A percentile compares a stretch with the other conserved stretches of the same genome.
Evolutionary conservation across 768 basidiomycete species (phyloP).

Genomic region (Pluteus cervinus): DNA sequence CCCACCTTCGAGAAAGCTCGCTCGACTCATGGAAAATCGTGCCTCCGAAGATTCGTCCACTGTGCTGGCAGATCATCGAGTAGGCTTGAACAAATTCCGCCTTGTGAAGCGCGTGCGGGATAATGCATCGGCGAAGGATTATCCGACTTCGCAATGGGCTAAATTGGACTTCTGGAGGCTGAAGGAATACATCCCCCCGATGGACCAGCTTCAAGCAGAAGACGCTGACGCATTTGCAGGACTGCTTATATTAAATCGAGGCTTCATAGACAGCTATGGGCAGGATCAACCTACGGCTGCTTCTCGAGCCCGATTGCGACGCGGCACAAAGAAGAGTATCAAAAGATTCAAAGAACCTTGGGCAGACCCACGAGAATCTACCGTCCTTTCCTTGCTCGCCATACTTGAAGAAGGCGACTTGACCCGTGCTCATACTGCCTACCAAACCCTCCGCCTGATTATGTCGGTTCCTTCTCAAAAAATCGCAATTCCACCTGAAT

Average conservation of each 20-base stretch:
- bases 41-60: constrained; percentile 41
- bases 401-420: constrained; percentile 52
- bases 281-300: constrained; percentile 40
- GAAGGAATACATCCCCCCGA: constrained; percentile 66
- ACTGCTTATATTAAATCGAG: constrained; percentile 52
- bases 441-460: constrained; percentile 57
- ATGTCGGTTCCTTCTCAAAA: too few species aligned
- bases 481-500: constrained; percentile 29
- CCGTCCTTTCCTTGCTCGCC: constrained; percentile 45
- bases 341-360: constrained; percentile 4
- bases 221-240: constrained; percentile 71
- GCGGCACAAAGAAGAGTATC: constrained; percentile 11
- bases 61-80: constrained; percentile 53
- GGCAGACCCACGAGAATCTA: constrained; percentile 36
- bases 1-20: constrained; percentile 43
- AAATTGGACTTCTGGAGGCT: constrained; percentile 76
- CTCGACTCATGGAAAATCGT: constrained; percentile 37
- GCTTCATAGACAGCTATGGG: constrained; percentile 56
- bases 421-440: constrained; percentile 49
- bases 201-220: constrained; percentile 48
- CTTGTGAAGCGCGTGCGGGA: constrained; percentile 61
- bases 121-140: constrained; percentile 30
- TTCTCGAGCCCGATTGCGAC: constrained; percentile 32
- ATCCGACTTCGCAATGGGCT: constrained; percentile 42
- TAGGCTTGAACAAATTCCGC: constrained; percentile 72